Base-by-base conservation (phyloP, 176 grass and related monocot genomes). In the Secale cereale region DNA sequence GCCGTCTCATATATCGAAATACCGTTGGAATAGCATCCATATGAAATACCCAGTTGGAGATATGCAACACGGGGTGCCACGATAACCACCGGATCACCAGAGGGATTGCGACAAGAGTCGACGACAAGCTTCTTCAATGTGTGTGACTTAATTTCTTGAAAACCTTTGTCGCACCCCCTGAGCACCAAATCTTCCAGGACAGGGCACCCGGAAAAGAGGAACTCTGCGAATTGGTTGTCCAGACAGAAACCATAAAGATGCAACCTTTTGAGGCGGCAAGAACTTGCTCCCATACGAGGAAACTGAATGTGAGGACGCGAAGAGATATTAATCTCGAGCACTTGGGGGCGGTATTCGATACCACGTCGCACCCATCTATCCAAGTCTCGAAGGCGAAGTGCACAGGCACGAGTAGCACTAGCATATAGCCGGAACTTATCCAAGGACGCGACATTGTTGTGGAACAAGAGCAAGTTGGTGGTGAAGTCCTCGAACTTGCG, bases 341-440 rank as follows among this genome's bases (percentile, higher is more conserved):
- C 29, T 19, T 59, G 60, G 28, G 67, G 67, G 29, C 30, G 26
- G 22, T 74, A 86, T 17, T 81, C 33, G 30, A 86, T 86, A 30
- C 85, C 78, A 65, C 68, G 68, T 28, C 68, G 85, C 79, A 86
- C 9, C 85, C 85, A 86, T 29, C 78, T 32, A 64, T 80, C 78
- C 29, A 81, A 11, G 20, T 68, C 45, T 29, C n/a, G 30, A 45
- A 1, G 3, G 22, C 26, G 16, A 65, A 33, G 2, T 4, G 2
- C 15, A 36, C 22, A 9, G 13, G 3, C 31, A 70, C 17, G 0
- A 35, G 0, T 5, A 68, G 17, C 3, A 22, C 1, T 0, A 13
- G 35, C 20, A 40, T 2, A 10, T 33, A 50, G 6, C 31, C 10
- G 15, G 77, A 86, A 86, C 46, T 35, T 70, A 65, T 20, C 57